These are phyloP conservation scores for Triticum aestivum DNA, from an alignment of 176 grass and related monocot species.

Conservation along the genomic window DNA sequence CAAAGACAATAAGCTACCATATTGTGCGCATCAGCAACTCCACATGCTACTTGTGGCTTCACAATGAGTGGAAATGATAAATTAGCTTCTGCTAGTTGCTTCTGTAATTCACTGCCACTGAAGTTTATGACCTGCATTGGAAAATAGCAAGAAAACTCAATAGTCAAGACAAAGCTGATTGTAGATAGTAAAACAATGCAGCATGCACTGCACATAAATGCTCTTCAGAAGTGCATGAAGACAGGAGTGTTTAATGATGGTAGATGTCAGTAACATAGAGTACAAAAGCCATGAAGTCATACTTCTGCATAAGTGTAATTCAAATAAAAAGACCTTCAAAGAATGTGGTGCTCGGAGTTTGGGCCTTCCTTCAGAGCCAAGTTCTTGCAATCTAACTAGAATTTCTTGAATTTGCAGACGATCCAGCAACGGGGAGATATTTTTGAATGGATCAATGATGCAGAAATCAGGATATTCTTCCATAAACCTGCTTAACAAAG, in stretches of 20 bases:
- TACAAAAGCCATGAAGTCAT: background rate
- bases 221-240: background rate
- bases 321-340: constrained; percentile 63
- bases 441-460: constrained; percentile 73
- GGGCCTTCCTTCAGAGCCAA: constrained; percentile 35
- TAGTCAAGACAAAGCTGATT: background rate
- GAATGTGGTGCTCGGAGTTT: constrained; percentile 74
- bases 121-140: constrained; percentile 60
- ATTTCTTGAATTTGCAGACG: constrained; percentile 88
- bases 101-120: constrained; percentile 45
- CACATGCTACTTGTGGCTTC: constrained; percentile 97
- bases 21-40: constrained; percentile 90
- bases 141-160: constrained; percentile 24
- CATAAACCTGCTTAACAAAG: constrained; percentile 55
- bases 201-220: background rate
- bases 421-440: constrained; percentile 85
- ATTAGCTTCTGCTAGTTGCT: constrained; percentile 60
- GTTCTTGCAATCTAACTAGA: constrained; percentile 64
- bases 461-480: constrained; percentile 63
- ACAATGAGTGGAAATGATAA: constrained; percentile 88
- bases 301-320: constrained; percentile 5
- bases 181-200: background rate
- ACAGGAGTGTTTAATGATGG: background rate
- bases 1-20: constrained; percentile 58
- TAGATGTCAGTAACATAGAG: background rate